These are phyloP conservation scores for Psilocybe cyanescens DNA, from an alignment of 768 basidiomycete genomes.

Conservation along the genomic window DNA sequence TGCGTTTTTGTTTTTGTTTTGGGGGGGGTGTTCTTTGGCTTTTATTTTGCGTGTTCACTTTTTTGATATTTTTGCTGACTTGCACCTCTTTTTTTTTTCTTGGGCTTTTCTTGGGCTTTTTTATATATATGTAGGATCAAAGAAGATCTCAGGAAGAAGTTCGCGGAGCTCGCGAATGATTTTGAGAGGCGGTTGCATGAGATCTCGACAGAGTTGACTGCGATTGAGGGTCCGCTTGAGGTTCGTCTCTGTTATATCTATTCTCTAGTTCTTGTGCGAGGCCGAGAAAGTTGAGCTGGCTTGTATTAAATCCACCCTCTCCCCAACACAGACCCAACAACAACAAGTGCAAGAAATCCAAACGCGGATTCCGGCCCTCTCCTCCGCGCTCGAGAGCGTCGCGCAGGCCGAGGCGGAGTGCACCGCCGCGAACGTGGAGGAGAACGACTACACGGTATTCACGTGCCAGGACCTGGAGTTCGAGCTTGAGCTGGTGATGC, in stretches of 20 bases:
- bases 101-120: conserved; percentile 5
- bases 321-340: conserved; percentile 52
- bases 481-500: conserved; percentile 82
- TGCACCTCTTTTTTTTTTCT: not conserved
- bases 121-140: conserved; percentile 63
- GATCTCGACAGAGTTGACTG: conserved; percentile 74
- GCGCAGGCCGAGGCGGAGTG: conserved; percentile 75
- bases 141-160: conserved; percentile 74
- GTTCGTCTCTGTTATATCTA: conserved; percentile 31
- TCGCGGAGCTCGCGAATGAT: conserved; percentile 76
- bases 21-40: too few species aligned
- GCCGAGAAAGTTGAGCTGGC: too few species aligned
- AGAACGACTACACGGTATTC: conserved; percentile 95
- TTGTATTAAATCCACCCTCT: too few species aligned
- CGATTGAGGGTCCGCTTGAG: conserved; percentile 78
- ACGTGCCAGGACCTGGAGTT: conserved; percentile 89
- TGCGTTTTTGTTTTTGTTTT: not conserved
- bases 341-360: conserved; percentile 65
- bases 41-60: too few species aligned
- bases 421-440: conserved; percentile 88
- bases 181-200: conserved; percentile 70
- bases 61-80: too few species aligned
- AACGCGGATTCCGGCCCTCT: conserved; percentile 66
- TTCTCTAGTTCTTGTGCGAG: too few species aligned
- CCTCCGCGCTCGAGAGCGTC: conserved; percentile 59